Percentiles rank a stretch among this genome's conserved stretches.
Evolutionary conservation across 331 rosid species (phyloP).

Genomic region (Telfairia occidentalis): DNA sequence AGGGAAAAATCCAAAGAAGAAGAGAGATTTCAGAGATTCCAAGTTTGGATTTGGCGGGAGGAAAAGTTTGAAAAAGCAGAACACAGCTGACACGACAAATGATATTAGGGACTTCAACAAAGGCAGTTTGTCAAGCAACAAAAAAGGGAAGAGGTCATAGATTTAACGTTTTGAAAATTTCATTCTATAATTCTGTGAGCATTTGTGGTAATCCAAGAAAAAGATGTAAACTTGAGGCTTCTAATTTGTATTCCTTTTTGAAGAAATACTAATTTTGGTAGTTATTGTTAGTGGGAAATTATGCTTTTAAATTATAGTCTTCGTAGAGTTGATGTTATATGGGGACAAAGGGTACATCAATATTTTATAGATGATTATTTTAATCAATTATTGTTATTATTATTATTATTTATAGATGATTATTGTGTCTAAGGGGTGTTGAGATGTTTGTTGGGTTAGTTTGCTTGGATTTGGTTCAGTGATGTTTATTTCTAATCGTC

Average conservation of each 20-base stretch:
- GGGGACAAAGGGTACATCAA: neutral
- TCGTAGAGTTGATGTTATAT: neutral
- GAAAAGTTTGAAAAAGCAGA: constrained; percentile 47
- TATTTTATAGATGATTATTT: too few species aligned
- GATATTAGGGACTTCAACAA: constrained; percentile 29
- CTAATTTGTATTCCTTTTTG: neutral
- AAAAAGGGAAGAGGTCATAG: constrained; percentile 38
- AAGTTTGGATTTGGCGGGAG: constrained; percentile 64
- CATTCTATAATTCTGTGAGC: neutral
- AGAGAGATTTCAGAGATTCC: constrained; percentile 35
- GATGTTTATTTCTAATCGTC: too few species aligned
- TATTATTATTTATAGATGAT: too few species aligned
- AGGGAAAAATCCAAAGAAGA: constrained; percentile 30
- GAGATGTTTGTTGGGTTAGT: too few species aligned
- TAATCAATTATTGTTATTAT: too few species aligned
- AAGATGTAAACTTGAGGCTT: constrained; percentile 3
- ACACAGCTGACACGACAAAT: constrained; percentile 32
- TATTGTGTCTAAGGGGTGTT: too few species aligned
- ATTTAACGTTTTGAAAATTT: neutral
- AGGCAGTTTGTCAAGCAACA: constrained; percentile 19
- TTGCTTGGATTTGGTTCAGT: too few species aligned
- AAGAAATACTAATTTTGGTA: neutral
- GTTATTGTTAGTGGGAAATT: neutral
- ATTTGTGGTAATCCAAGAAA: neutral
- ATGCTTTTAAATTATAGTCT: neutral